Conservation (phyloP, 2,329 filamentous ascomycete species). For the Fusarium equiseti region DNA sequence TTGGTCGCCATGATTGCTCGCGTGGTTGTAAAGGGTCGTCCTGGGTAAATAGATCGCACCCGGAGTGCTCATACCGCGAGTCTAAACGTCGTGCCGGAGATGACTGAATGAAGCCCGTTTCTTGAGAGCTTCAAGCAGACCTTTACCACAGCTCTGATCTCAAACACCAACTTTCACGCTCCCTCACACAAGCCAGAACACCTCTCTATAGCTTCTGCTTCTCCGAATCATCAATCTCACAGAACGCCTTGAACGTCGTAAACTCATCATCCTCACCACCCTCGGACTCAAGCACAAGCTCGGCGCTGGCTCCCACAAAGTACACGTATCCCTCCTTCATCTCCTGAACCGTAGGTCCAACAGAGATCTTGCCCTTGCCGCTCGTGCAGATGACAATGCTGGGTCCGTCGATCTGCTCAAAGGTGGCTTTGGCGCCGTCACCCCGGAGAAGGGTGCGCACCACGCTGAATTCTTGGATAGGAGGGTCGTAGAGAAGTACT, state of each 20-base stretch:
- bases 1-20: slow-evolving; percentile 70
- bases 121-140: slow-evolving; percentile 49
- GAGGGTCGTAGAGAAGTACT: slow-evolving; percentile 87
- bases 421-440: slow-evolving; percentile 83
- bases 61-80: slow-evolving; percentile 62
- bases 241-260: slow-evolving; percentile 93
- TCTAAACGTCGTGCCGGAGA: background rate
- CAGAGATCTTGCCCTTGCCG: slow-evolving; percentile 84
- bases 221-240: slow-evolving; percentile 73
- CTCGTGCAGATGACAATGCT: slow-evolving; percentile 93
- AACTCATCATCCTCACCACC: slow-evolving; percentile 75
- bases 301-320: slow-evolving; percentile 89
- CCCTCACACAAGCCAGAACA: background rate
- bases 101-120: slow-evolving; percentile 52
- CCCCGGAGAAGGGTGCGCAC: slow-evolving; percentile 81
- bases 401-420: slow-evolving; percentile 87
- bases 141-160: background rate
- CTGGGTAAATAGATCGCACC: slow-evolving; percentile 67
- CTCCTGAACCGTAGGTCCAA: slow-evolving; percentile 83
- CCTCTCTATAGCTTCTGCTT: slow-evolving; percentile 45
- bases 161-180: slow-evolving; percentile 12
- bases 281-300: slow-evolving; percentile 80
- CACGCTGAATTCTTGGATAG: slow-evolving; percentile 96
- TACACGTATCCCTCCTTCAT: slow-evolving; percentile 80
- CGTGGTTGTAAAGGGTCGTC: slow-evolving; percentile 56